These are phyloP conservation scores for Zalerion maritima DNA, from an alignment of 495 filamentous ascomycete genomes.

Conservation along the genomic window DNA sequence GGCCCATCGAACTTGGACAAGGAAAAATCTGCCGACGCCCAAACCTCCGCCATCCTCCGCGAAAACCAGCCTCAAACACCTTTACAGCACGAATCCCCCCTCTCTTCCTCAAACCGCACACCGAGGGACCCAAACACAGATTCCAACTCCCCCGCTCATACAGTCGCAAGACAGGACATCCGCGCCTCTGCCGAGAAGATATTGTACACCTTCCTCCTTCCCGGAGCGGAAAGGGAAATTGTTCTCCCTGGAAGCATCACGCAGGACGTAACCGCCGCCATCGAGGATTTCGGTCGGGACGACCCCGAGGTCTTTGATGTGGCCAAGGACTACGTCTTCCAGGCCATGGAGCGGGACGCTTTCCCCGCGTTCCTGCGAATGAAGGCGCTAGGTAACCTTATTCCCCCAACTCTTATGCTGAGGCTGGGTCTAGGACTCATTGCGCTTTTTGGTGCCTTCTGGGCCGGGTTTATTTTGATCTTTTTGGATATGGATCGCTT, in stretches of 20 bases:
- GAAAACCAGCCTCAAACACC: slow-evolving; percentile 45
- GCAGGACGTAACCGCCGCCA: slow-evolving; percentile 59
- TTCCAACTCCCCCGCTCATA: slow-evolving; percentile 68
- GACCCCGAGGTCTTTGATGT: slow-evolving; percentile 95
- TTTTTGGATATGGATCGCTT: slow-evolving; percentile 64
- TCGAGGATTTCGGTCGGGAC: slow-evolving; percentile 80
- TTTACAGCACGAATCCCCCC: slow-evolving; percentile 46
- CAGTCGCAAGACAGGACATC: slow-evolving; percentile 73
- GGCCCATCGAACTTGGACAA: slow-evolving; percentile 37
- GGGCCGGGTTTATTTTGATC: slow-evolving; percentile 84
- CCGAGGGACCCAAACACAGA: slow-evolving; percentile 40
- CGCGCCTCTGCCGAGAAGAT: slow-evolving; percentile 93
- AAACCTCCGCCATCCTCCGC: slow-evolving; percentile 78
- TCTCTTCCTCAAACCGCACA: no score
- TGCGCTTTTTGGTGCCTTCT: slow-evolving; percentile 79
- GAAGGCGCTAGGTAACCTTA: slow-evolving; percentile 88
- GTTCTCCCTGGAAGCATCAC: slow-evolving; percentile 78
- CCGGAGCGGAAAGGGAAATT: slow-evolving; percentile 88
- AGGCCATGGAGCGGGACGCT: slow-evolving; percentile 97
- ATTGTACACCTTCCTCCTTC: slow-evolving; percentile 85
- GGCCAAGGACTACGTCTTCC: slow-evolving; percentile 97
- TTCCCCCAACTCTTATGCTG: slow-evolving; percentile 72
- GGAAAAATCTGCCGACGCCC: slow-evolving; percentile 60
- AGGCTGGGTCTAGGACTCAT: slow-evolving; percentile 76
- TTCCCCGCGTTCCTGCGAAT: slow-evolving; percentile 91